Evolutionary conservation across 805 yeast species (phyloP).

Genomic region (Candida alai): DNA sequence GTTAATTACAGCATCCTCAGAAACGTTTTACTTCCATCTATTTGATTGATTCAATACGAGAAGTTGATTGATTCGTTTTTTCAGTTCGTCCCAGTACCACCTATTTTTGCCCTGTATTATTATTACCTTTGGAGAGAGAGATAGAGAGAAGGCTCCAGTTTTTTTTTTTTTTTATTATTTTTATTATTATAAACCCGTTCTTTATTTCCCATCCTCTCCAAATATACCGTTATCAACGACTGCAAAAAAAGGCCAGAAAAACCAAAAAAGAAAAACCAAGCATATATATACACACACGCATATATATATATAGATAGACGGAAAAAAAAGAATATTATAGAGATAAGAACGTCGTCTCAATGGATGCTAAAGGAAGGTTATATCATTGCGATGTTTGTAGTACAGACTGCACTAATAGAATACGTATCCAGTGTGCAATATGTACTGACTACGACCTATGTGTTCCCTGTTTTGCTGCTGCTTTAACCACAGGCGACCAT

Average conservation of each 20-base stretch:
- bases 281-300: background rate
- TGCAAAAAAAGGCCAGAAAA: background rate
- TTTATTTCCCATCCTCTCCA: background rate
- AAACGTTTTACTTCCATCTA: background rate
- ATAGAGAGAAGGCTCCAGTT: too few relatives aligned
- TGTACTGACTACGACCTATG: constrained; percentile 96
- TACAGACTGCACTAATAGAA: constrained; percentile 91
- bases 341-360: constrained; percentile 9
- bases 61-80: too few relatives aligned
- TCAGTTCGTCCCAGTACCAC: too few relatives aligned
- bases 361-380: constrained; percentile 38
- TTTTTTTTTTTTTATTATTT: too few relatives aligned
- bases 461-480: constrained; percentile 93
- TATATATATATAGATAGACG: background rate
- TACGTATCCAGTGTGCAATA: constrained; percentile 85
- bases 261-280: constrained; percentile 16
- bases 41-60: constrained; percentile 8
- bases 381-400: constrained; percentile 95
- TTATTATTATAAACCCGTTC: too few relatives aligned
- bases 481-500: constrained; percentile 75
- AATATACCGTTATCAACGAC: background rate
- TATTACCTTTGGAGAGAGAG: background rate
- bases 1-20: background rate
- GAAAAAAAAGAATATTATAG: too few relatives aligned
- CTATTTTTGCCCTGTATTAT: constrained; percentile 1